phyloP scores from a whole-genome alignment of 768 basidiomycete genomes.

The Russula dissimulans region DNA sequence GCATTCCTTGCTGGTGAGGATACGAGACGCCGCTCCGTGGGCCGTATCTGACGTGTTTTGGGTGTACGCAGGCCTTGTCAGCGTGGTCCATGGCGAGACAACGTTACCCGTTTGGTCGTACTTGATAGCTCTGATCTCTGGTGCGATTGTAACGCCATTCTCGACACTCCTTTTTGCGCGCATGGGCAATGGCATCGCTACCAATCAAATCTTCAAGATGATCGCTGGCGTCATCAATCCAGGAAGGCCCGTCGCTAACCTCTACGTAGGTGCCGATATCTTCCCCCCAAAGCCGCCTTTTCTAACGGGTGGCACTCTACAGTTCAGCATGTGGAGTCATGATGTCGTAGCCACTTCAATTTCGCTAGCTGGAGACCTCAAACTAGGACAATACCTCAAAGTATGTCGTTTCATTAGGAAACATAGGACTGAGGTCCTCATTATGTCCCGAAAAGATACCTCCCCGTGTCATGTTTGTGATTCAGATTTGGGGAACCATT shows the following conservation, averaged over 20 bases:
- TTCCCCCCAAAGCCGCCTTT: background rate
- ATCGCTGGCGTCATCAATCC: conserved; percentile 50
- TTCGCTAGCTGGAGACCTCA: conserved; percentile 44
- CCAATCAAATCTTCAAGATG: conserved; percentile 59
- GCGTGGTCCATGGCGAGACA: conserved; percentile 50
- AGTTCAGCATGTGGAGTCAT: conserved; percentile 66
- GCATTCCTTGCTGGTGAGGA: conserved; percentile 47
- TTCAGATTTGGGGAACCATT: conserved; percentile 58
- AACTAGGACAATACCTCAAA: conserved; percentile 42
- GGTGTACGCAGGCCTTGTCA: conserved; percentile 6
- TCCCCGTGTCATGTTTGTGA: conserved; percentile 54
- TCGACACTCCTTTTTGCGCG: conserved; percentile 47
- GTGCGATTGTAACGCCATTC: conserved; percentile 39
- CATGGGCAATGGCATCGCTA: conserved; percentile 53
- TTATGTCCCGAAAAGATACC: conserved; percentile 41
- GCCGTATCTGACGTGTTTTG: background rate
- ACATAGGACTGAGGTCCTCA: background rate
- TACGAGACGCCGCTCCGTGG: background rate
- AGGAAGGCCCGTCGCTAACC: conserved; percentile 58
- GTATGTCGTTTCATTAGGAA: background rate
- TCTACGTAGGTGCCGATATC: conserved; percentile 36
- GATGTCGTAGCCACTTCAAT: conserved; percentile 49
- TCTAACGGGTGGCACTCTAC: background rate
- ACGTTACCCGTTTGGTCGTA: conserved; percentile 58
- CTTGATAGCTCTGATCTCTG: conserved; percentile 45